Percentiles rank a stretch among this genome's conserved stretches.
Evolutionary conservation across 2,329 filamentous ascomycete genomes (phyloP).

Genomic region (Ophiognomonia clavigignenti-juglandacearum): DNA sequence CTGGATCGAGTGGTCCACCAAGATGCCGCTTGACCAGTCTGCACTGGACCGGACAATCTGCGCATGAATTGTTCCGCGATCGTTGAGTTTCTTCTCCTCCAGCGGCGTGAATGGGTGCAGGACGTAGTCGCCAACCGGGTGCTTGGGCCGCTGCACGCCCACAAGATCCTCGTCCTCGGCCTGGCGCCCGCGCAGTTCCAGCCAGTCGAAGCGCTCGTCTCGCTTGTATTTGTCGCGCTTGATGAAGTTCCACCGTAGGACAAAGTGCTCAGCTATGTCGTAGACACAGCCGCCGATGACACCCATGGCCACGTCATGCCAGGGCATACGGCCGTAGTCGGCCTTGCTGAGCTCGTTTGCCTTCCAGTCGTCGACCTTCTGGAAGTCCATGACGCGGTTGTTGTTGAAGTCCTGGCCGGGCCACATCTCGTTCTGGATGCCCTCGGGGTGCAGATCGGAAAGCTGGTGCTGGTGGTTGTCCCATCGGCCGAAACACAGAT

Average conservation of each 20-base stretch:
- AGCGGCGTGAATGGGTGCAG: conserved; percentile 72
- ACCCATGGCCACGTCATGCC: conserved; percentile 94
- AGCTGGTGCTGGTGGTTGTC: conserved; percentile 81
- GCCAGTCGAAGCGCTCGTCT: conserved; percentile 77
- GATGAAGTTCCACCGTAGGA: conserved; percentile 92
- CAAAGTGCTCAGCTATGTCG: conserved; percentile 93
- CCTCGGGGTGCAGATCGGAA: conserved; percentile 81
- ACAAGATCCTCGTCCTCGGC: conserved; percentile 79
- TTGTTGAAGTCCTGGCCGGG: conserved; percentile 98
- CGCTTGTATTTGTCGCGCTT: conserved; percentile 98
- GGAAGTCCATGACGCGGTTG: conserved; percentile 92
- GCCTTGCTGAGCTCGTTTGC: conserved; percentile 87
- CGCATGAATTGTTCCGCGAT: conserved; percentile 70
- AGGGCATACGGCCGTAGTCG: conserved; percentile 92
- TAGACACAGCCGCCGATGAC: conserved; percentile 85
- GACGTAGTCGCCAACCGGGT: conserved; percentile 83
- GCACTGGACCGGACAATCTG: conserved; percentile 86
- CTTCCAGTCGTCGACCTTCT: conserved; percentile 88
- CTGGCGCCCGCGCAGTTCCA: conserved; percentile 70
- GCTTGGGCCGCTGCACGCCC: conserved; percentile 81
- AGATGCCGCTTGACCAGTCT: conserved; percentile 91
- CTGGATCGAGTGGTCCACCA: conserved; percentile 79
- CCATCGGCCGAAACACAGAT: conserved; percentile 95
- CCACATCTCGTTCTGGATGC: conserved; percentile 78
- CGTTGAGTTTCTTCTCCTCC: conserved; percentile 56